Conservation (phyloP, 129 eudicot species). For the sunflower (Helianthus annuus) region HanXRQr2.0-SUNRISE NC_035438.2:5878141-5878640, state of each 20-base stretch:
- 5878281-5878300: constrained; percentile 24
- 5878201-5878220: neutral
- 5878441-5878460: neutral
- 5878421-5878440: neutral
- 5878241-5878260: constrained; percentile 2
- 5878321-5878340: constrained; percentile 29
- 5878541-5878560: neutral
- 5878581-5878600: too few relatives aligned
- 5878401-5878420: too few relatives aligned
- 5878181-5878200: neutral
- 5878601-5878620: neutral
- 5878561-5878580: too few relatives aligned
- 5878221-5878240: neutral
- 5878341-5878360: neutral
- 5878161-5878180: too few relatives aligned
- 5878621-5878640: neutral
- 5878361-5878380: neutral
- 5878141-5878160: too few relatives aligned
- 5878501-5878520: neutral
- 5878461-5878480: neutral
- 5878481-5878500: neutral
- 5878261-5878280: constrained; percentile 7
- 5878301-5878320: constrained; percentile 36
- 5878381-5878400: neutral
- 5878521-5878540: neutral